These are phyloP conservation scores for Schizochytrium sp. DNA, from an alignment of 108 stramenopile genomes.

Conservation along the genomic window DNA sequence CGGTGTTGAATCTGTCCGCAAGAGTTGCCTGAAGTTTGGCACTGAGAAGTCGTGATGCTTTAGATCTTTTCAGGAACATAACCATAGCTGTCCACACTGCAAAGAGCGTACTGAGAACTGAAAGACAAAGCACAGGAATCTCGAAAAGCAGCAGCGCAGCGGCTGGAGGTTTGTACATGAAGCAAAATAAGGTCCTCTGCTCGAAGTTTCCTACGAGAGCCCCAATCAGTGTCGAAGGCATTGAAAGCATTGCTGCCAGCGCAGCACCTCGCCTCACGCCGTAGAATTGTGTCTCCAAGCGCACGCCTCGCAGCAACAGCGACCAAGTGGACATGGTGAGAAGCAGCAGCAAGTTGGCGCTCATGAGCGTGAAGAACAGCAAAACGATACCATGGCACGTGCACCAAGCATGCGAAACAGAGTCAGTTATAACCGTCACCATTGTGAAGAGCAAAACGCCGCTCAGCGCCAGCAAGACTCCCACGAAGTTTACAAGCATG, in stretches of 20 bases:
- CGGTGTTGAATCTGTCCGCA: neutral
- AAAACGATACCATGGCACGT: neutral
- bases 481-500: slow-evolving; percentile 31
- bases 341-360: neutral
- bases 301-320: neutral
- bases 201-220: slow-evolving; percentile 1
- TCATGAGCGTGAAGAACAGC: slow-evolving; percentile 41
- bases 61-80: neutral
- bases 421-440: slow-evolving; percentile 26
- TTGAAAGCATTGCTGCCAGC: neutral
- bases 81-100: neutral
- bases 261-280: slow-evolving; percentile 20
- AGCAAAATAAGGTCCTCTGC: slow-evolving; percentile 59
- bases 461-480: slow-evolving; percentile 12
- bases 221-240: neutral
- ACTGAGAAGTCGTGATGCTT: neutral
- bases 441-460: slow-evolving; percentile 24
- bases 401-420: slow-evolving; percentile 28
- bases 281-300: neutral
- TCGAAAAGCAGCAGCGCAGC: slow-evolving; percentile 11
- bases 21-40: neutral
- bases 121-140: slow-evolving; percentile 12
- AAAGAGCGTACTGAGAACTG: slow-evolving; percentile 28
- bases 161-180: slow-evolving; percentile 40
- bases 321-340: slow-evolving; percentile 27